Evolutionary conservation across 2,329 filamentous ascomycete genomes (phyloP), one percentile per base, ranked within the genome.

Genomic region (Aspergillus aculeatus): DNA sequence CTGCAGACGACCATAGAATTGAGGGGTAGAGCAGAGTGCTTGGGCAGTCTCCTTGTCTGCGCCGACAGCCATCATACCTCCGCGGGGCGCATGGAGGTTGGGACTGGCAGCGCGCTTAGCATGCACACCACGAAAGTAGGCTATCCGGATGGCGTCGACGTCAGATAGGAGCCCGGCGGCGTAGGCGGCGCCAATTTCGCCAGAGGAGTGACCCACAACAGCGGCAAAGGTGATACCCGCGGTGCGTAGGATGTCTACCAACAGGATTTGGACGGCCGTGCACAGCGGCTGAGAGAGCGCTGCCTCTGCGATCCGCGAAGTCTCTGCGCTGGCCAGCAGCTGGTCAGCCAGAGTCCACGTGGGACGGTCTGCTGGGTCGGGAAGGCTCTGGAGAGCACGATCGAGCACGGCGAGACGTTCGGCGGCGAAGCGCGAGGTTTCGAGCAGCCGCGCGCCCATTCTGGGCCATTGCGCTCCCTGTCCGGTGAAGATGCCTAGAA

Each of bases 121-220:
- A 47, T 64, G 29, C 0, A 66, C 63, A 0, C 81, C 81, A 1
- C 82, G 77, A 56, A 79, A 79, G 63, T 81, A 83, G 0, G 81
- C 80, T 16, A 78, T 71, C 0, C 66, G 67, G 3, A 83, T 79
- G 4, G 81, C 81, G 12, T 80, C 77, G 1, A 65, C 52, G 2
- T 71, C 71, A 0, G 71, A 70, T 2, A 85, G 53, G 16, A 76
- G 70, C 0, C 81, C 82, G 0, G 81, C 78, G 0, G 81, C 80
- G 61, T 83, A 84, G 0, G 80, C 82, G 0, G 81, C 81, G 0
- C 68, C 80, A n/a, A 83, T 83, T 62, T 84, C 82, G 2, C 82
- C 82, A 0, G 78, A 80, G 0, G 80, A 82, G 63, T 83, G 81
- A 4, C 82, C 81, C 5, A 81, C 74, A 0, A 80, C 78, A 1